Percentiles rank a stretch among this genome's conserved stretches.
These are phyloP conservation scores for Multifurca ochricompacta DNA, from an alignment of 768 basidiomycete species.

Conservation along the genomic window DNA sequence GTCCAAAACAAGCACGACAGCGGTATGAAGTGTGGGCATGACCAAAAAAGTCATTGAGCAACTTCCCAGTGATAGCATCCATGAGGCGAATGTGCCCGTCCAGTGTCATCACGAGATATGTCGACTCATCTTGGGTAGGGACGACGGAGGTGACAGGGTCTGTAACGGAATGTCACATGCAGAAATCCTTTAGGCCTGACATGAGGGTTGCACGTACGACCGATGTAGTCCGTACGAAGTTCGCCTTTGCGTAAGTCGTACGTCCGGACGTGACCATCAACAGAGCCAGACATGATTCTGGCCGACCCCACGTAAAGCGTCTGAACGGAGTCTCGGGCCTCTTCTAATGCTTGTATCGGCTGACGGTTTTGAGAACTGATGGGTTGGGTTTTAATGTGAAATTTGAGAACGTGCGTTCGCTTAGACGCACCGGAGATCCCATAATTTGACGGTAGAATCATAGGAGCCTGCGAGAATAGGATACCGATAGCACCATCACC, in stretches of 20 bases:
- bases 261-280: slow-evolving; percentile 87
- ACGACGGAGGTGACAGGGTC: slow-evolving; percentile 83
- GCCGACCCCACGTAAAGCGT: slow-evolving; percentile 60
- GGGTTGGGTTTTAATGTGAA: not conserved
- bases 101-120: slow-evolving; percentile 73
- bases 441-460: slow-evolving; percentile 83
- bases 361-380: slow-evolving; percentile 65
- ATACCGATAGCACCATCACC: too few species aligned
- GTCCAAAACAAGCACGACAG: slow-evolving; percentile 73
- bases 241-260: slow-evolving; percentile 95
- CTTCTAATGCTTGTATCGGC: slow-evolving; percentile 85
- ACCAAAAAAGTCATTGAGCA: slow-evolving; percentile 79
- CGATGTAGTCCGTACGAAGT: slow-evolving; percentile 81
- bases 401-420: not conserved
- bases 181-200: not conserved
- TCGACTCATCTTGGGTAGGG: slow-evolving; percentile 71
- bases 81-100: slow-evolving; percentile 83
- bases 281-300: slow-evolving; percentile 71
- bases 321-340: slow-evolving; percentile 83
- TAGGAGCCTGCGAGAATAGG: slow-evolving; percentile 69
- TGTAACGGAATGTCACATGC: slow-evolving; percentile 27
- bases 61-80: slow-evolving; percentile 72
- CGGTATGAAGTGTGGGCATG: slow-evolving; percentile 71
- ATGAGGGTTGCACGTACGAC: slow-evolving; percentile 50
- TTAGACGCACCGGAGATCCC: slow-evolving; percentile 73